Evolutionary conservation across 805 yeast genomes (phyloP), one percentile per base, ranked within the genome.

Genomic region (Metschnikowia santaceciliae): DNA sequence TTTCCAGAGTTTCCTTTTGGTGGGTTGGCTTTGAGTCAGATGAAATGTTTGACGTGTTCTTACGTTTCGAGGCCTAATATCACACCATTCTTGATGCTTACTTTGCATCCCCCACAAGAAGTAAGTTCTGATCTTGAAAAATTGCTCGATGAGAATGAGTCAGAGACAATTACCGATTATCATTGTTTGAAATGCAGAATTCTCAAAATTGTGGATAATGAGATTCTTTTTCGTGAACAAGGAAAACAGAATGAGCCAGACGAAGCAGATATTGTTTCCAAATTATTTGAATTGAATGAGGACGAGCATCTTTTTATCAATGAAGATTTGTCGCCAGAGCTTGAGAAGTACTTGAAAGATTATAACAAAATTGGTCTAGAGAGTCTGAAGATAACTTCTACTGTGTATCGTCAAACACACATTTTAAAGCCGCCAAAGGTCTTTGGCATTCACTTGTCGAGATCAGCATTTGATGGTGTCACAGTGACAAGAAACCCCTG

Each of bases 391-490:
- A 62, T 88, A 3, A 79, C 80, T 41, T 80, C 92, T 0, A 80
- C 84, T 0, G 89, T 92, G 4, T 79, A 82, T 32, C 87, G 88
- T 61, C 79, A 77, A 54, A 81, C 84, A 0, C 74, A 76, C 22
- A 76, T 90, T 38, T 74, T 81, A 11, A 76, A 77, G 49, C 79
- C 88, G 3, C 97, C 99, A 0, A 75, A 79, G 49, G 70, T 88
- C 6, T 73, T 94, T 46, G 80, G 88, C 0, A 69, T 92, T n/a
- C 98, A 92, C 65, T 68, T 94, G 39, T 89, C 96, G 8, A 75
- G 98, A 59, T 91, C 97, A 0, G 78, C 86, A 39, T 90, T 79
- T 62, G 77, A 81, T 45, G 89, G 87, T 7, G 80, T 80, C 39
- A 80, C 77, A 15, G 80, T 87, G 1, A 76, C 84, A 7, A 79